Evolutionary conservation across 768 basidiomycete species (phyloP).

Genomic region (Lanmaoa pseudosensibilis): DNA sequence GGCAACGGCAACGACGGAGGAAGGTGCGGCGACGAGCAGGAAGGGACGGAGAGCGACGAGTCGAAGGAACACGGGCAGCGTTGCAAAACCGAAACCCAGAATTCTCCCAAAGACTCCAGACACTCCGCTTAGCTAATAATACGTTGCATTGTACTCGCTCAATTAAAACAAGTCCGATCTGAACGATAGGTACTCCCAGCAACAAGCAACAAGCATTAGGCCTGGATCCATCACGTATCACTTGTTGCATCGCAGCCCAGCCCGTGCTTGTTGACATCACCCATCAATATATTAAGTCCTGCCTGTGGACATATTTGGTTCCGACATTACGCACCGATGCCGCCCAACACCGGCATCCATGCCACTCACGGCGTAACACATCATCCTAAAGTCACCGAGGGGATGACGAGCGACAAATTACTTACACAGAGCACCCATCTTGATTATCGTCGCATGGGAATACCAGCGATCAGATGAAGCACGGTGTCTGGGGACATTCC

Average conservation of each 20-base stretch:
- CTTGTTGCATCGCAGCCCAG: background rate
- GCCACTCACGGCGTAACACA: background rate
- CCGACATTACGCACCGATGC: background rate
- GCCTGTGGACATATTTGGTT: background rate
- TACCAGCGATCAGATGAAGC: background rate
- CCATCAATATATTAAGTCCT: background rate
- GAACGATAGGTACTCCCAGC: background rate
- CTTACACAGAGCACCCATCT: background rate
- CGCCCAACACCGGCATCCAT: background rate
- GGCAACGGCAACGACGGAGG: conserved; percentile 22
- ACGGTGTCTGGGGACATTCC: conserved; percentile 10
- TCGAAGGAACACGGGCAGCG: conserved; percentile 30
- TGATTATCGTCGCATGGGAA: conserved; percentile 1
- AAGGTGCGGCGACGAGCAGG: conserved; percentile 29
- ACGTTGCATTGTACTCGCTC: background rate
- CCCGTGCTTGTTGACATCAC: background rate
- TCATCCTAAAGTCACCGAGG: background rate
- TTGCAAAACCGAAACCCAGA: conserved; percentile 36
- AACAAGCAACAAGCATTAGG: background rate
- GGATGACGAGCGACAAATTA: background rate
- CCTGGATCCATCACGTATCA: background rate
- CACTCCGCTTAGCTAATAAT: conserved; percentile 26
- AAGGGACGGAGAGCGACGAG: conserved; percentile 34
- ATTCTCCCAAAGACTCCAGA: conserved; percentile 37
- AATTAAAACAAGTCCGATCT: background rate